These are phyloP conservation scores for Pseudogymnoascus sp. DNA, from an alignment of 2,329 filamentous ascomycete genomes.

Conservation along the genomic window DNA sequence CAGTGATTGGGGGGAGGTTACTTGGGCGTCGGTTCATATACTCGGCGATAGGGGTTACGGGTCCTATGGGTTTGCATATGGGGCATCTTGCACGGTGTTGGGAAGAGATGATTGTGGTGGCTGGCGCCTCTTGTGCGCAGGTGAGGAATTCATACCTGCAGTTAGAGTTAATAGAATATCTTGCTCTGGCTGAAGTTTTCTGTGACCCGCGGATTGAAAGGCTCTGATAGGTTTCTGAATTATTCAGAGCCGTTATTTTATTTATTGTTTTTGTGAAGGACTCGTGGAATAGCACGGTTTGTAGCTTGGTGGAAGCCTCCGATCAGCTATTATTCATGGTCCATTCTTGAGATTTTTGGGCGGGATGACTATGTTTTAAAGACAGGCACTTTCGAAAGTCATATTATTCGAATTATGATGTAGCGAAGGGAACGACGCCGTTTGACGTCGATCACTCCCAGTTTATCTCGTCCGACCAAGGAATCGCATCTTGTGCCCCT, in stretches of 20 bases:
- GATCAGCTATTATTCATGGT: not conserved
- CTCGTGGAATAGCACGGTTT: not conserved
- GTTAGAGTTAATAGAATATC: not conserved
- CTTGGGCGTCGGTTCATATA: not conserved
- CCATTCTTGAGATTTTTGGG: not conserved
- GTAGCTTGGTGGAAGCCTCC: not conserved
- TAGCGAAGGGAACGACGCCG: not conserved
- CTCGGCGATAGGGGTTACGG: not conserved
- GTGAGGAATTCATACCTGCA: not conserved
- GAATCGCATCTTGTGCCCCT: conserved; percentile 60
- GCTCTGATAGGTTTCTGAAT: not conserved
- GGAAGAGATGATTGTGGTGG: not conserved
- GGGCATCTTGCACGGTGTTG: not conserved
- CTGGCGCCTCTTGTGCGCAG: not conserved
- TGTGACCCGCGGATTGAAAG: not conserved
- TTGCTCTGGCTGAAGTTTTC: not conserved
- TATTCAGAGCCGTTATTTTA: not conserved
- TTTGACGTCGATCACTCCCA: not conserved
- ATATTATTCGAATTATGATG: not conserved
- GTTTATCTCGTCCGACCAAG: conserved; percentile 49
- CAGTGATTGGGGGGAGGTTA: not conserved
- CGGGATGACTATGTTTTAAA: not conserved
- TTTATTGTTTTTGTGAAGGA: not conserved
- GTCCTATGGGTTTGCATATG: not conserved
- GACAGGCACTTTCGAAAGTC: not conserved